Base-by-base conservation (phyloP, 108 stramenopile species). In the Chaetoceros muelleri region DNA sequence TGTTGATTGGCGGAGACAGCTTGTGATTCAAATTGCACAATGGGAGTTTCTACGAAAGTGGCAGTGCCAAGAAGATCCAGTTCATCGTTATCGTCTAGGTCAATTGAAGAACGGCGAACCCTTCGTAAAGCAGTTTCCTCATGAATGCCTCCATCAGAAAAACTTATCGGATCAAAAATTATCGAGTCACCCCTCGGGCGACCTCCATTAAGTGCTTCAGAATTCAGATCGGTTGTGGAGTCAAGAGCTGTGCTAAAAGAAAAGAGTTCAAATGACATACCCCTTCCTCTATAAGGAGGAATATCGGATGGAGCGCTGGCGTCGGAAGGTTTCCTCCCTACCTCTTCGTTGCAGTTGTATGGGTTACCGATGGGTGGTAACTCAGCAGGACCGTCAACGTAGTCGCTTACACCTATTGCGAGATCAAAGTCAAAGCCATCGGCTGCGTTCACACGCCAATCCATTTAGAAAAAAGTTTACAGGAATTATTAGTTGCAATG, bases 171-270 rank as follows among this genome's bases (percentile, higher is more conserved):
- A 50, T 94, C 93, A 69, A 90, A 94, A 56, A 94, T 94, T 18
- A 94, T 86, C 20, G 87, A 90, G 48, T 94, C 87, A n/a, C 92
- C 92, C 58, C 92, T 72, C 3, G 73, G 77, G n/a, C 92, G 67
- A 30, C 46, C 57, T 24, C 52, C 61, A 24, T 20, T 60, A 8
- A 26, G 19, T 13, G 24, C 17, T 19, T 28, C 52, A 21, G 17
- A 47, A 31, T 27, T 48, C 17, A 44, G 22, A 49, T 49, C 48
- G 18, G 7, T 49, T 21, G 48, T 7, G 22, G 48, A 16, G 13
- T 23, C 23, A 24, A 7, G 7, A 16, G 19, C 7, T 7, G 77
- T 71, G 0, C 81, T 79, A 70, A 93, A 86, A 5, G 82, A 79
- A 48, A 93, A 93, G 57, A 88, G 81, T 66, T 93, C 91, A 58